Evolutionary conservation across 345 rosid genomes (phyloP), one percentile per base, ranked within the genome.

Genomic region (Gossypium thurberi): DNA sequence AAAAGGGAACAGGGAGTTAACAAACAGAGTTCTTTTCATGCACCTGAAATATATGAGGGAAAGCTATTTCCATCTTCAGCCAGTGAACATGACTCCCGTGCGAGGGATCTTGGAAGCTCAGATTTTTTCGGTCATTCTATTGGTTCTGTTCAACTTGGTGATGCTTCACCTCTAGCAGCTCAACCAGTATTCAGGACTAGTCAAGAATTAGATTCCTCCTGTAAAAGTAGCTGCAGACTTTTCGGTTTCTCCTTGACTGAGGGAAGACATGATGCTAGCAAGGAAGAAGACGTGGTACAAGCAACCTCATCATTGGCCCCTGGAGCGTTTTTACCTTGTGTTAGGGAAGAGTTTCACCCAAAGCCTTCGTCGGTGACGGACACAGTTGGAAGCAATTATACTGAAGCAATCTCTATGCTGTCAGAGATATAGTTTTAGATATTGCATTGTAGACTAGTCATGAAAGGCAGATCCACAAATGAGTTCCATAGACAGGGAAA

Each of bases 221-320:
- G 90, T 69, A 87, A 86, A 81, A 86, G 88, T 73, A 87, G 96
- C 75, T 95, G 99, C 83, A 90, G 97, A 78, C 94, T 92, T 73
- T 95, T 95, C 72, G 99, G 99, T 57, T 92, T 95, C 85, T 90
- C 90, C 1, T 73, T 95, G 81, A 91, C 87, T 0, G 96, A 92
- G 67, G 96, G 86, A 78, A 72, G 79, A 44, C 81, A 76, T 74
- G 75, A 71, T 53, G 50, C 85, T 0, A 56, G 63, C 40, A 76
- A 74, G 50, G 82, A 85, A 58, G 80, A 80, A 17, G 74, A 75
- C 70, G 28, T 70, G 42, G 66, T 76, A 46, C 69, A 79, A 53
- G 74, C 67, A 4, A 8, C 84, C 11, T 68, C 86, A 65, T 37
- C 79, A 8, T 37, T 80, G 60, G 75, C 70, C 58, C 74, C 79